phyloP scores from a whole-genome alignment of 345 rosid genomes.

The Sisymbrium irio region DNA sequence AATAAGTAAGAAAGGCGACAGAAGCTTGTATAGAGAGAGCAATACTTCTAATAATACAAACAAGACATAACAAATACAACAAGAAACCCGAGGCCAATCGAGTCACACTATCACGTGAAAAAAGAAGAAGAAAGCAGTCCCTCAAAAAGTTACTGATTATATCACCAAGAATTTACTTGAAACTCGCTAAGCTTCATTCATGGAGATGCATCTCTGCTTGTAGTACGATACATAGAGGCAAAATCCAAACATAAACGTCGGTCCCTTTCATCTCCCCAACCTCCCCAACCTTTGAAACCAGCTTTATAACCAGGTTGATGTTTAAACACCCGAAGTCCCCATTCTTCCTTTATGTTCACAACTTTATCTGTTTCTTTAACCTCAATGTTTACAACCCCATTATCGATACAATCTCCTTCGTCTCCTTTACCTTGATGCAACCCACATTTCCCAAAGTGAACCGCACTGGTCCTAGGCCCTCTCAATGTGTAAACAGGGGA shows the following conservation, averaged over 20 bases:
- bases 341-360: slow-evolving; percentile 54
- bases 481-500: slow-evolving; percentile 77
- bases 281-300: slow-evolving; percentile 99
- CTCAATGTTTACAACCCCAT: slow-evolving; percentile 58
- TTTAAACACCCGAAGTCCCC: slow-evolving; percentile 57
- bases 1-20: background rate
- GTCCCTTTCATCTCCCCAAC: slow-evolving; percentile 97
- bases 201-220: slow-evolving; percentile 19
- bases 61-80: slow-evolving; percentile 23
- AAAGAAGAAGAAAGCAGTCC: background rate
- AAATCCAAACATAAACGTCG: slow-evolving; percentile 70
- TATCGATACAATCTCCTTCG: slow-evolving; percentile 65
- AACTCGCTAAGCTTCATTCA: slow-evolving; percentile 16
- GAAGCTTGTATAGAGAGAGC: background rate
- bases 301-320: slow-evolving; percentile 91
- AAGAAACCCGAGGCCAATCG: background rate
- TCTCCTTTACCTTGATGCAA: slow-evolving; percentile 83
- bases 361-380: slow-evolving; percentile 60
- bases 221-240: slow-evolving; percentile 41
- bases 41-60: slow-evolving; percentile 3
- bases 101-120: background rate
- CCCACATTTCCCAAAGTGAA: slow-evolving; percentile 97
- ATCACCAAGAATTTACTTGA: slow-evolving; percentile 9
- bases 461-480: slow-evolving; percentile 89
- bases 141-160: background rate